Base-by-base conservation (phyloP, 2,329 filamentous ascomycete genomes). In the Thermothelomyces thermophilus region DNA sequence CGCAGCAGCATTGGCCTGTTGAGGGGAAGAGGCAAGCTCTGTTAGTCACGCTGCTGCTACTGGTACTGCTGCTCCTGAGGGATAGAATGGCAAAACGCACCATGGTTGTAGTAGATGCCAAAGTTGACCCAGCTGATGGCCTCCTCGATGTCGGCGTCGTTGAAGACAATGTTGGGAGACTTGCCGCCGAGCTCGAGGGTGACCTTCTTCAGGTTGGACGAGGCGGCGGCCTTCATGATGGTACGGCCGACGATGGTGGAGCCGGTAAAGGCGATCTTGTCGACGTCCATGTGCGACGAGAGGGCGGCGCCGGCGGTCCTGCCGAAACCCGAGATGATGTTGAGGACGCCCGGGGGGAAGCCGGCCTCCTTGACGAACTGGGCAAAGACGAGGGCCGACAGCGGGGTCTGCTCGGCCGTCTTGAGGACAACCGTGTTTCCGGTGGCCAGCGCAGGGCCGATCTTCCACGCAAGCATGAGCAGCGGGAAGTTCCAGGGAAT, bases 401-500 rank as follows among this genome's bases (percentile, higher is more conserved):
- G 78, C 14, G 84, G 85, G 9, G 84, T 88, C 73, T 88, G 84
- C 71, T 88, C 84, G 56, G 85, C 84, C 19, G 82, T 80, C 79
- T 89, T 89, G 63, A 89, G 69, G 62, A 89, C 77, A 49, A 89
- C 65, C 4, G 75, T 80, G 78, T 88, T 88, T 63, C 86, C 85
- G 33, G 80, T 80, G 58, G 83, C 82, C 62, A 89, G 73, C 39
- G 84, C 84, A 42, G 84, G 84, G 52, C 78, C 83, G 55, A 88
- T 83, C 80, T 94, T 94, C 88, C 88, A 94, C 46, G 79, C 77
- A 66, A 77, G 77, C 86, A 90, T 90, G 64, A 87, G 79, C 40
- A 91, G 73, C 7, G 87, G 87, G 73, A 89, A 91, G 75, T 91
- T 91, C 87, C 87, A 90, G 55, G 87, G 87, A 62, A 93, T 91